Evolutionary conservation across 805 yeast genomes (phyloP).

Genomic region (Nakazawaea ambrosiae): DNA sequence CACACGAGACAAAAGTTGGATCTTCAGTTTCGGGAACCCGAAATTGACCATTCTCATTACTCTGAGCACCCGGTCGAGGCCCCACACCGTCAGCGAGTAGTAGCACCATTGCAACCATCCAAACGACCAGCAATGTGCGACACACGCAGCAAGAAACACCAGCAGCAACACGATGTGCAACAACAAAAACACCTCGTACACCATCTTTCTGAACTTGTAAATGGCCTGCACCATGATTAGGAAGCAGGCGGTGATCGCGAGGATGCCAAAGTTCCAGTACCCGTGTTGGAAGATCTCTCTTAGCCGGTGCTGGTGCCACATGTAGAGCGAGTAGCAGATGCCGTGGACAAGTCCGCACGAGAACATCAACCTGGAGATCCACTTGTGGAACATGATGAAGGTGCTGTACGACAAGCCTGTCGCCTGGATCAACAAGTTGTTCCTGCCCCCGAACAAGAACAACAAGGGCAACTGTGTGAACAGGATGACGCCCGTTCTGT

Average conservation of each 20-base stretch:
- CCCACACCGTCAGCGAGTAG: conserved; percentile 33
- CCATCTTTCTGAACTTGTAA: conserved; percentile 34
- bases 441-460: conserved; percentile 50
- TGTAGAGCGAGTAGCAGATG: conserved; percentile 14
- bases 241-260: conserved; percentile 32
- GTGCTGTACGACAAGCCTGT: conserved; percentile 43
- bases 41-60: conserved; percentile 23
- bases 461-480: conserved; percentile 39
- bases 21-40: conserved; percentile 18
- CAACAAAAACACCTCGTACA: conserved; percentile 39
- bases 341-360: conserved; percentile 24
- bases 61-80: conserved; percentile 31
- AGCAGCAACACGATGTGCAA: conserved; percentile 38
- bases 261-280: conserved; percentile 15
- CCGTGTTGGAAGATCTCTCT: background rate
- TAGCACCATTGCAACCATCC: conserved; percentile 36
- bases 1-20: conserved; percentile 11
- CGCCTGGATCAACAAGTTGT: conserved; percentile 45
- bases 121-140: conserved; percentile 32
- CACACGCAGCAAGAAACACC: conserved; percentile 38
- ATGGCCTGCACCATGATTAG: conserved; percentile 39
- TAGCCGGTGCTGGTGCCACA: conserved; percentile 7
- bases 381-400: conserved; percentile 36
- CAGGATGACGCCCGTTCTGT: conserved; percentile 46
- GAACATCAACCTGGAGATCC: conserved; percentile 30